Base-by-base conservation (phyloP, 192 early-diverging fungal species). In the Gonapodya prolifera region DNA sequence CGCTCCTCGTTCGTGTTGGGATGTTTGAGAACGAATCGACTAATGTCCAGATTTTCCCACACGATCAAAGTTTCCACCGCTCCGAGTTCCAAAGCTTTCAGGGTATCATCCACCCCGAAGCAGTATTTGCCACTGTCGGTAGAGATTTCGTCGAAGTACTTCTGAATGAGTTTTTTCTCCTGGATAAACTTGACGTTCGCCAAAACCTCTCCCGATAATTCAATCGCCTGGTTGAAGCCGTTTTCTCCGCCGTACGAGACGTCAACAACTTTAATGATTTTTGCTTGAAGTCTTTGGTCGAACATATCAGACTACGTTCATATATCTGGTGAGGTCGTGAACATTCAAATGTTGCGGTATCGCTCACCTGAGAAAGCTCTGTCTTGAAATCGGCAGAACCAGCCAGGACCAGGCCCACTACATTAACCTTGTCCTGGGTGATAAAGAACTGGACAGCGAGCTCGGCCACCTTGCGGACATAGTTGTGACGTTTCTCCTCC, bases 381-480 rank as follows among this genome's bases (percentile, higher is more conserved):
- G 94, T 95, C 87, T 99, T 99, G 89, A 99, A 98, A 86, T 99
- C 98, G 36, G 98, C 98, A 29, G 94, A 96, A 92, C 98, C 98
- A 70, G 98, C 98, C 33, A 99, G 85, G 75, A 99, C 89, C 18
- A 99, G 79, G 61, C 97, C 97, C 34, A 89, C 85, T 35, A 92
- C 91, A 78, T 94, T 94, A 79, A 90, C 87, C 81, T 82, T 94
- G 86, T 98, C 95, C 81, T 92, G 91, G 77, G 93, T 92, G 80
- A 98, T 95, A 79, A 94, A 99, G 81, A 96, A 91, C 81, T 96
- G 94, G 0, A 96, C 93, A n/a, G 96, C 94, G 69, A 93, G 86
- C 83, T 99, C 98, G 34, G 96, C 96, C 69, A 99, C 94, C 86
- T 99, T 99, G 77, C 98, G 92, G 77, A 99, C 91, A 79, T 99